Percentiles rank a stretch among this genome's conserved stretches.
Conservation (phyloP, 2,329 filamentous ascomycete genomes). For the Colletotrichum gigasporum region DNA sequence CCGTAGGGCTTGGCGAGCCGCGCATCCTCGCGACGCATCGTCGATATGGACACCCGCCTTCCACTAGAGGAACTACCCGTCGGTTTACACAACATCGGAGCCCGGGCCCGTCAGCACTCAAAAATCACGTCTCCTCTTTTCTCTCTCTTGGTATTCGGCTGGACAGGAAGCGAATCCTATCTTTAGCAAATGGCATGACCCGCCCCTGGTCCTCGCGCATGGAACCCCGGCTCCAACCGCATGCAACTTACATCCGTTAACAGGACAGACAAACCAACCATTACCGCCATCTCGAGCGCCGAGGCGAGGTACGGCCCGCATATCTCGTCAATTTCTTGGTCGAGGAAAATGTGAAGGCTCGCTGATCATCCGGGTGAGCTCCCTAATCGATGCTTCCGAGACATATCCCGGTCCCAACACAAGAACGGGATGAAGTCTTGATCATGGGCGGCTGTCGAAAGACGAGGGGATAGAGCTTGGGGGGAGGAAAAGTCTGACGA, state of each 20-base stretch:
- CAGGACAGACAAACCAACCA: neutral
- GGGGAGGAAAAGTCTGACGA: neutral
- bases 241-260: neutral
- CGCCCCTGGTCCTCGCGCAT: neutral
- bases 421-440: neutral
- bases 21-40: no score
- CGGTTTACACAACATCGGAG: no score
- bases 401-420: neutral
- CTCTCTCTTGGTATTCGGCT: no score
- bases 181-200: neutral
- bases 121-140: no score
- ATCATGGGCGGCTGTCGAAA: neutral
- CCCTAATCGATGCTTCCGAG: neutral
- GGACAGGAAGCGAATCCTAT: neutral
- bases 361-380: neutral
- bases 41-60: no score
- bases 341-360: no score
- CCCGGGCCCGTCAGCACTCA: no score
- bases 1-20: no score
- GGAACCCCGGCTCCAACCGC: slow-evolving; percentile 6
- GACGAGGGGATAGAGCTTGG: no score
- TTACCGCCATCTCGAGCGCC: neutral
- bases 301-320: no score
- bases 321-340: no score
- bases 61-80: no score